Percentiles rank a stretch among this genome's conserved stretches.
phyloP scores from a whole-genome alignment of 345 rosid genomes.

The Euclidium syriacum region DNA sequence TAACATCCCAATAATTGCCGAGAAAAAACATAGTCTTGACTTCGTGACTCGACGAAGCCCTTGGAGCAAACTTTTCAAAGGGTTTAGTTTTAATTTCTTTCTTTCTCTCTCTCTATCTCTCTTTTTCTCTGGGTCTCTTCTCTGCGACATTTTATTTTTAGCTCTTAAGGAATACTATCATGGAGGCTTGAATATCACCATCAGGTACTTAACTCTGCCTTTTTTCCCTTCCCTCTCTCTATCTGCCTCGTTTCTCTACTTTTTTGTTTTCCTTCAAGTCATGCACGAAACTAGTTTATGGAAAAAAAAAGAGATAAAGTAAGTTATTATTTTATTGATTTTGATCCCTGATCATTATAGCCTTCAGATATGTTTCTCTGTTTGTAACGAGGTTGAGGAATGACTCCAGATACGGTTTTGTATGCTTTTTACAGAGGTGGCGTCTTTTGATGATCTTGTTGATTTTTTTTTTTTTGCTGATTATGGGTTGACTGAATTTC shows the following conservation, averaged over 20 bases:
- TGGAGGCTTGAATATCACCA: conserved; percentile 24
- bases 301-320: neutral
- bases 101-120: conserved; percentile 17
- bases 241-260: neutral
- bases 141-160: conserved; percentile 16
- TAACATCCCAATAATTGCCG: conserved; percentile 27
- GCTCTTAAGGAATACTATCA: conserved; percentile 22
- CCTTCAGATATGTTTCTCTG: neutral
- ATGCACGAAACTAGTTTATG: conserved; percentile 12
- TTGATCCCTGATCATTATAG: conserved; percentile 21
- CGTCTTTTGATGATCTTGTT: conserved; percentile 23
- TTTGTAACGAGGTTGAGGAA: neutral
- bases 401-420: conserved; percentile 7
- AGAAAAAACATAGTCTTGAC: conserved; percentile 19
- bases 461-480: neutral
- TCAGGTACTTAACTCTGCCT: conserved; percentile 21
- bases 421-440: neutral
- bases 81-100: conserved; percentile 18
- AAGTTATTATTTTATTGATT: neutral
- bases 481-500: conserved; percentile 26
- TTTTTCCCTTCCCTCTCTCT: neutral
- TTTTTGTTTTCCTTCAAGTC: conserved; percentile 15
- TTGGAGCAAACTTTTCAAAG: conserved; percentile 31
- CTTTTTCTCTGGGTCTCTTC: conserved; percentile 31
- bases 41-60: conserved; percentile 29